phyloP scores from a whole-genome alignment of 345 rosid species.

The Corchorus olitorius region DNA sequence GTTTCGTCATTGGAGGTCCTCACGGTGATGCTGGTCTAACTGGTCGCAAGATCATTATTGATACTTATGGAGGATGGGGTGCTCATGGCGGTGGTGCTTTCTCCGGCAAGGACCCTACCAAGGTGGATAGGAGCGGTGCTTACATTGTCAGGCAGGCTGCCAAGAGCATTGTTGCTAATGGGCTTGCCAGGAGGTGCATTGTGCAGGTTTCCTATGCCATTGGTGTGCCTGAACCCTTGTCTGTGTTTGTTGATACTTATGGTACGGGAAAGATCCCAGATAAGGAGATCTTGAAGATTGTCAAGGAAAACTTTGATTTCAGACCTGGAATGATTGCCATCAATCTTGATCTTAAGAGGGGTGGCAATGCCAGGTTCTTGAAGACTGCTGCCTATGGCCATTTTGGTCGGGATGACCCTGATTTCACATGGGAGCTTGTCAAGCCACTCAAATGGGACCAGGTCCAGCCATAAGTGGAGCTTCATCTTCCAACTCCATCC shows the following conservation, averaged over 20 bases:
- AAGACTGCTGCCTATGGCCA: conserved; percentile 67
- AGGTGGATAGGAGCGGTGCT: conserved; percentile 81
- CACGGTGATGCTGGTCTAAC: conserved; percentile 89
- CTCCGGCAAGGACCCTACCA: conserved; percentile 79
- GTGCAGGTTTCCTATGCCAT: conserved; percentile 70
- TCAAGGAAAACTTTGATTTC: conserved; percentile 65
- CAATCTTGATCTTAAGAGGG: conserved; percentile 57
- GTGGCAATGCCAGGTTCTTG: conserved; percentile 57
- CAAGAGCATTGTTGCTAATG: conserved; percentile 56
- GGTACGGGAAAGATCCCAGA: conserved; percentile 58
- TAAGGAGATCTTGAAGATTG: conserved; percentile 57
- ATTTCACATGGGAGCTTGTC: conserved; percentile 66
- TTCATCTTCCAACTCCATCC: neutral
- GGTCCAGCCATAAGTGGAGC: conserved; percentile 35
- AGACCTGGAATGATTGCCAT: conserved; percentile 66
- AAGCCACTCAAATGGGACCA: conserved; percentile 56
- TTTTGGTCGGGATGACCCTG: conserved; percentile 55
- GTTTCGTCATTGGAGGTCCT: conserved; percentile 80
- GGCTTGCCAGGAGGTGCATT: conserved; percentile 60
- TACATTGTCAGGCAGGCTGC: conserved; percentile 77
- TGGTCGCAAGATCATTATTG: conserved; percentile 80
- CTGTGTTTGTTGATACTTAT: conserved; percentile 53
- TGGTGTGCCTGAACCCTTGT: conserved; percentile 63
- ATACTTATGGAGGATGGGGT: conserved; percentile 81
- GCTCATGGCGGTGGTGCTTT: conserved; percentile 89